phyloP scores from a whole-genome alignment of 2,329 filamentous ascomycete species.

The Dactylellina sp. region DNA sequence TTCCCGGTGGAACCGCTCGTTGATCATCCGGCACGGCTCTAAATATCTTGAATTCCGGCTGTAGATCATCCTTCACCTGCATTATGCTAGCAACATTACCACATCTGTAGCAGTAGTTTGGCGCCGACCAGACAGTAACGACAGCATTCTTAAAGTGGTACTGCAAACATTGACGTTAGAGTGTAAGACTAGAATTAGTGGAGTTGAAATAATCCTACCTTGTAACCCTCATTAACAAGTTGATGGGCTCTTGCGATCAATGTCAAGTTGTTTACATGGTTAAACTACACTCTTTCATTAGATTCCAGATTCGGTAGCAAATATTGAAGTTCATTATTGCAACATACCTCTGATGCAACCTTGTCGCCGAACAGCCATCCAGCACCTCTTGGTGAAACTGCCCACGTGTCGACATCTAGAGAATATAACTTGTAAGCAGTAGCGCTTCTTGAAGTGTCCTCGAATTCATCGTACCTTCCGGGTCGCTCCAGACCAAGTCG shows the following conservation, averaged over 20 bases:
- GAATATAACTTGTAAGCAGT: neutral
- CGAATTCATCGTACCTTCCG: conserved; percentile 67
- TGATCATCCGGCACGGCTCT: conserved; percentile 87
- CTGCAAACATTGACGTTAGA: too few relatives aligned
- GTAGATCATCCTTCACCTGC: conserved; percentile 84
- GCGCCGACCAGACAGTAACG: conserved; percentile 76
- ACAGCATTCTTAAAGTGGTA: conserved; percentile 96
- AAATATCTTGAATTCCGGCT: conserved; percentile 93
- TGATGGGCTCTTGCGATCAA: conserved; percentile 80
- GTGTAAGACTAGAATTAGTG: too few relatives aligned
- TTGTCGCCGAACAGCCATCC: conserved; percentile 72
- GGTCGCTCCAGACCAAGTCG: conserved; percentile 81
- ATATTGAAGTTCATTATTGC: neutral
- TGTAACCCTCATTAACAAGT: conserved; percentile 81
- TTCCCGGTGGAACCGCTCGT: conserved; percentile 79
- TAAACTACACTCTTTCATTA: conserved; percentile 68
- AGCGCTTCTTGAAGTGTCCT: too few relatives aligned
- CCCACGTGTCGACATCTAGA: conserved; percentile 75
- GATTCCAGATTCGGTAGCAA: conserved; percentile 39
- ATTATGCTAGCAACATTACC: conserved; percentile 80
- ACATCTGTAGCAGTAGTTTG: conserved; percentile 67
- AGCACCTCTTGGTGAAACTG: conserved; percentile 75
- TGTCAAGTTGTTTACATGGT: conserved; percentile 78
- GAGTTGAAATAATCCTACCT: conserved; percentile 65
- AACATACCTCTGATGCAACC: conserved; percentile 72